Percentiles rank a stretch among this genome's conserved stretches.
phyloP scores from a whole-genome alignment of 176 grass and related monocot species.

The Melocanna baccifera region DNA sequence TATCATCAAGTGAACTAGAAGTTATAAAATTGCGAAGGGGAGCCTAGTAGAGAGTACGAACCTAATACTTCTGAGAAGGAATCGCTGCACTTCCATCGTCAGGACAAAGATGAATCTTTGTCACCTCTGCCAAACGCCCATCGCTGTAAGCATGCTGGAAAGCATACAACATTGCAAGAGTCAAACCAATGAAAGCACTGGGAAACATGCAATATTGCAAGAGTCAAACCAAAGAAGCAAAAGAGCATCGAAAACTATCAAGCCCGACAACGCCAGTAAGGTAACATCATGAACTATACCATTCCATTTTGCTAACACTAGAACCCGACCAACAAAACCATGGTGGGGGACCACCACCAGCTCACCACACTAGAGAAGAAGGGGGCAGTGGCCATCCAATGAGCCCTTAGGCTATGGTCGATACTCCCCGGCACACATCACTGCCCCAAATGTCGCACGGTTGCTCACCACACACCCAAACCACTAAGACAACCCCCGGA shows the following conservation, averaged over 20 bases:
- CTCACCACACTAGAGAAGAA: too few species aligned
- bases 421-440: too few species aligned
- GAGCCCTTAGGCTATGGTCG: too few species aligned
- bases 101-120: conserved; percentile 55
- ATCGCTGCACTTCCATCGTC: conserved; percentile 48
- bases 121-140: conserved; percentile 71
- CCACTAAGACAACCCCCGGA: too few species aligned
- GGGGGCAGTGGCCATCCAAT: too few species aligned
- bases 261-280: too few species aligned
- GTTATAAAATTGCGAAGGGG: not conserved
- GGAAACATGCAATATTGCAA: not conserved
- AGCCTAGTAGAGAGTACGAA: conserved; percentile 1
- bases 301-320: too few species aligned
- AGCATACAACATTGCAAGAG: conserved; percentile 13
- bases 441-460: too few species aligned
- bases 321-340: too few species aligned
- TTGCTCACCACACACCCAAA: too few species aligned
- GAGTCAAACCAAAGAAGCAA: not conserved
- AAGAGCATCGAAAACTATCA: not conserved
- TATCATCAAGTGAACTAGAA: not conserved
- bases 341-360: too few species aligned
- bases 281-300: too few species aligned
- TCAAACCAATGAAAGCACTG: not conserved
- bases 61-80: conserved; percentile 63
- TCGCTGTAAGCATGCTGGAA: conserved; percentile 79